phyloP scores from a whole-genome alignment of 345 rosid genomes.

The thale cress (Arabidopsis thaliana) region TAIR10.1 NC_003074.8:20271001-20271500 shows the following conservation, averaged over 20 bases:
- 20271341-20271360: conserved; percentile 57
- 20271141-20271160: conserved; percentile 19
- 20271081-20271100: conserved; percentile 27
- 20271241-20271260: conserved; percentile 48
- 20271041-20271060: conserved; percentile 45
- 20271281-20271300: conserved; percentile 51
- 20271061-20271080: conserved; percentile 48
- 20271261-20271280: conserved; percentile 47
- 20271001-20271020: conserved; percentile 52
- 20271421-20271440: no score
- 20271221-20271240: conserved; percentile 41
- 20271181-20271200: conserved; percentile 37
- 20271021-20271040: conserved; percentile 45
- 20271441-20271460: background rate
- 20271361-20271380: no score
- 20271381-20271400: no score
- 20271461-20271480: conserved; percentile 13
- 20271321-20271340: conserved; percentile 57
- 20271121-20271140: conserved; percentile 20
- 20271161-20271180: conserved; percentile 42
- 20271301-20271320: conserved; percentile 43
- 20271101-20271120: conserved; percentile 30
- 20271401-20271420: no score
- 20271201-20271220: conserved; percentile 46
- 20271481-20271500: conserved; percentile 10